phyloP scores from a whole-genome alignment of 257 asterid genomes.

The Solanum chilense region DNA sequence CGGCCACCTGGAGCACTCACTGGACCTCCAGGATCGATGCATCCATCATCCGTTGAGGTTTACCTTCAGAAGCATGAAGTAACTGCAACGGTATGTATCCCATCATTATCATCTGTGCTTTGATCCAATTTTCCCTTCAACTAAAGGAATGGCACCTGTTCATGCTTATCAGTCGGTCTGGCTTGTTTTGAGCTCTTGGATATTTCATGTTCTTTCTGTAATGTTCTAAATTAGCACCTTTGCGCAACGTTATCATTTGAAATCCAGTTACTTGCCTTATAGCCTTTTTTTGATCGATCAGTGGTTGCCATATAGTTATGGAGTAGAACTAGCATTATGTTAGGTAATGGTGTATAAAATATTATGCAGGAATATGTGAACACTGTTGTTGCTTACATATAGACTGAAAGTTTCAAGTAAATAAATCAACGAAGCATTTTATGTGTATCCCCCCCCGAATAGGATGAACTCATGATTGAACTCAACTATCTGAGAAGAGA shows the following conservation, averaged over 20 bases:
- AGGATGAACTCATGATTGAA: background rate
- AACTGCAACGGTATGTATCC: conserved; percentile 71
- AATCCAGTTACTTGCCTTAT: background rate
- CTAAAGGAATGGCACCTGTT: background rate
- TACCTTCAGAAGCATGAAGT: conserved; percentile 91
- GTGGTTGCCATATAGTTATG: background rate
- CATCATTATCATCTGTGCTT: background rate
- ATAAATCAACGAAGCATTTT: background rate
- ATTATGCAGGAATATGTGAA: background rate
- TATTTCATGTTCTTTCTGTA: background rate
- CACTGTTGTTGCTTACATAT: background rate
- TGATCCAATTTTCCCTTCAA: background rate
- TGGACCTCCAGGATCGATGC: conserved; percentile 65
- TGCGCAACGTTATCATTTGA: background rate
- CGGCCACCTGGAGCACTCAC: conserved; percentile 54
- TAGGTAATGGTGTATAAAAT: background rate
- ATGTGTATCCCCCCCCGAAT: background rate
- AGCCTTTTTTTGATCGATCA: background rate
- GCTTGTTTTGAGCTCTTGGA: background rate
- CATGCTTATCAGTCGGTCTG: background rate
- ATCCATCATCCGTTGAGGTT: conserved; percentile 55
- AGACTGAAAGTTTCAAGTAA: background rate
- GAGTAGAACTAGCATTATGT: background rate
- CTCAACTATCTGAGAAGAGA: background rate
- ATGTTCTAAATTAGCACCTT: background rate